Conservation (phyloP, 2,329 filamentous ascomycete species). For the Pyrenochaeta sp. region DNA sequence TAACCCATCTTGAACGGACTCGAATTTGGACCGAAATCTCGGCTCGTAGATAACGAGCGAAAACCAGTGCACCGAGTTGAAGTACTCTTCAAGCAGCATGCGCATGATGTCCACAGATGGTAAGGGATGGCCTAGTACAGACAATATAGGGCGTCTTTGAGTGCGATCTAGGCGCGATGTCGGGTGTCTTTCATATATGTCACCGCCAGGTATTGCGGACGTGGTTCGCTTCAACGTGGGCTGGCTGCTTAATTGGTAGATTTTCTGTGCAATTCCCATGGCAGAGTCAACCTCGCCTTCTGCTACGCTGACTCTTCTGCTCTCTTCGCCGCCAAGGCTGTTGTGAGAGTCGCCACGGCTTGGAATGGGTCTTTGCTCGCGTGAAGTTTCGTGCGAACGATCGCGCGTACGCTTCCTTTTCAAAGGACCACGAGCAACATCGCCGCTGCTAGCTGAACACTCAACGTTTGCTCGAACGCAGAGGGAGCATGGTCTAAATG, state of each 20-base stretch:
- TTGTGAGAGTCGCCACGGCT: not conserved
- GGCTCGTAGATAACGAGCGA: constrained; percentile 55
- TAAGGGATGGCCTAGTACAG: constrained; percentile 22
- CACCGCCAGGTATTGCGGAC: constrained; percentile 32
- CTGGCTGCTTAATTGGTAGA: not conserved
- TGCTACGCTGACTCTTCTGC: constrained; percentile 5
- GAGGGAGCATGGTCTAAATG: constrained; percentile 44
- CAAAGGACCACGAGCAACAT: not conserved
- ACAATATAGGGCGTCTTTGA: constrained; percentile 30
- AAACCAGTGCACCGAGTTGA: constrained; percentile 56
- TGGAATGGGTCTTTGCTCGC: constrained; percentile 1
- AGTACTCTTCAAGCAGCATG: constrained; percentile 52
- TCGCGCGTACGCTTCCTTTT: constrained; percentile 14
- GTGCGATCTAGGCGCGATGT: constrained; percentile 12
- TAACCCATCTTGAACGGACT: constrained; percentile 39
- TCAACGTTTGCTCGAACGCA: constrained; percentile 42
- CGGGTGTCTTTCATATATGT: not conserved
- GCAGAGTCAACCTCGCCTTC: constrained; percentile 44
- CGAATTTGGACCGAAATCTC: constrained; percentile 47
- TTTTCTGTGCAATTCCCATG: constrained; percentile 44
- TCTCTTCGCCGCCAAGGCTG: constrained; percentile 5
- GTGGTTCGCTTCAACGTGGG: constrained; percentile 41
- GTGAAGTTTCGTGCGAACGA: constrained; percentile 10
- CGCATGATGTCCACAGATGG: constrained; percentile 40
- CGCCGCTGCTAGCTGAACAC: constrained; percentile 3